Conservation (phyloP, 176 grass and related monocot species). For the Echinochloa phyllopogon region DNA sequence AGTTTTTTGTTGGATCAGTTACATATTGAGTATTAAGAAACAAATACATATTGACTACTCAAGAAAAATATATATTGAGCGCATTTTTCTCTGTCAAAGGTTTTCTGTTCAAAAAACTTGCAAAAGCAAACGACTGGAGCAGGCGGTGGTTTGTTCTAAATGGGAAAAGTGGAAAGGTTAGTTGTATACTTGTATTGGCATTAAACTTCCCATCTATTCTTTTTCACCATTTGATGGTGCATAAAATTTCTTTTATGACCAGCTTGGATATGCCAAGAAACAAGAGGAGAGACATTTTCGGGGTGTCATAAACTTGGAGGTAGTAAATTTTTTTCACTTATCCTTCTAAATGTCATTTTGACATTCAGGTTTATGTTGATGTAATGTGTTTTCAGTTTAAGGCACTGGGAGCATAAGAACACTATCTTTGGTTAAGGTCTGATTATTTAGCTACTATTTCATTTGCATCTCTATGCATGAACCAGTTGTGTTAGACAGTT, state of each 20-base stretch:
- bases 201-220: conserved; percentile 7
- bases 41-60: background rate
- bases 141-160: conserved; percentile 93
- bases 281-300: conserved; percentile 85
- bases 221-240: conserved; percentile 17
- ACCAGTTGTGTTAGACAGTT: background rate
- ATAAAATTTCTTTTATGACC: conserved; percentile 30
- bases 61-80: conserved; percentile 6
- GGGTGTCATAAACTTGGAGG: conserved; percentile 82
- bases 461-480: conserved; percentile 14
- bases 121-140: conserved; percentile 82
- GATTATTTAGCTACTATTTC: background rate
- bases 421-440: background rate
- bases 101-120: conserved; percentile 73
- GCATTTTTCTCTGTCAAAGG: conserved; percentile 53
- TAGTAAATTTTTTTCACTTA: conserved; percentile 36
- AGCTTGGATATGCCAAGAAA: conserved; percentile 97
- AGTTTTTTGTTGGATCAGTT: background rate
- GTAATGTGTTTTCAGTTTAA: background rate
- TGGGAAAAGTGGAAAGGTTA: conserved; percentile 86
- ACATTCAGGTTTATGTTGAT: background rate
- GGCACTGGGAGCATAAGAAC: background rate
- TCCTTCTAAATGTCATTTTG: conserved; percentile 14
- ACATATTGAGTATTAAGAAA: conserved; percentile 4
- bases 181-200: conserved; percentile 27